Base-by-base conservation (phyloP, 1,284 basidiomycete genomes). In the Pseudozyma flocculosa region DNA sequence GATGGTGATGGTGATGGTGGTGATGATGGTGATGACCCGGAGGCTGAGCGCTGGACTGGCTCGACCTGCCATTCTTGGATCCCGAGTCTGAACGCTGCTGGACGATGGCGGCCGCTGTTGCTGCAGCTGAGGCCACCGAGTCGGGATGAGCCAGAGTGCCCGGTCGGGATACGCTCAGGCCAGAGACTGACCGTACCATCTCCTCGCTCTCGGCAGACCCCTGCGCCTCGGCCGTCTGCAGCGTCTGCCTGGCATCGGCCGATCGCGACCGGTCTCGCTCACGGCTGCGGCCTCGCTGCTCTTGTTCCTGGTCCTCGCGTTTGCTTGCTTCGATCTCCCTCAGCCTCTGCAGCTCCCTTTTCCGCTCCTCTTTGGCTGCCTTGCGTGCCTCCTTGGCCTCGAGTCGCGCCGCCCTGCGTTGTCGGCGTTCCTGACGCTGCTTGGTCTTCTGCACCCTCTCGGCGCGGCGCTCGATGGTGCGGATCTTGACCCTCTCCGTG, bases 401-500 rank as follows among this genome's bases (percentile, higher is more conserved):
- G 2, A 26, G 34, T 24, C 47, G 45, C 4, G 57, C 62, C 19
- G 41, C 38, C 22, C 50, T 43, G 42, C 54, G 49, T 34, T 41
- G 15, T 40, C 50, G 49, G 37, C 53, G 51, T 36, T 62, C 51
- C 47, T 50, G 55, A 21, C 40, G 48, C 24, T 30, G 39, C 9
- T 48, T 41, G 34, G 58, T 52, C 18, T 57, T 45, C 26, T 66
- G 55, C 22, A 62, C 53, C 18, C 50, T 38, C 45, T 55, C 50
- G n/a, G 29, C 32, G 7, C 52, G 46, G 24, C 54, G 37, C 38
- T 64, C 54, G 4, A 51, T 61, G 4, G 69, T 72, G 40, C 84
- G 79, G 11, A 66, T 43, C 79, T 96, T 96, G 53, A 96, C 81
- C 39, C 85, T 84, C 2, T 84, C 82, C 0, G 88, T 87, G 0